Base-by-base conservation (phyloP, 2,329 filamentous ascomycete genomes). In the Hypoxylon rubiginosum region DNA sequence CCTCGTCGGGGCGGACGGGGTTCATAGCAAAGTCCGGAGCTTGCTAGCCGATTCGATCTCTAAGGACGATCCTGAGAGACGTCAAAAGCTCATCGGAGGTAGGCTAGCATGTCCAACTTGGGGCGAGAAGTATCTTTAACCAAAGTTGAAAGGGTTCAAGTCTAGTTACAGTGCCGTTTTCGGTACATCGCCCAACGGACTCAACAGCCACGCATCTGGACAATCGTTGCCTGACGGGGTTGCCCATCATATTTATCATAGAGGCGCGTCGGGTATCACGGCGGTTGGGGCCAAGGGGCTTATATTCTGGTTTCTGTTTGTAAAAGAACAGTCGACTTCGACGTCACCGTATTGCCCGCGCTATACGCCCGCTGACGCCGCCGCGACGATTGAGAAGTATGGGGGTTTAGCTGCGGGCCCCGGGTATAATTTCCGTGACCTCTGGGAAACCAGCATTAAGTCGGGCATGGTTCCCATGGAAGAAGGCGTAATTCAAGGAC, bases 251-350 rank as follows among this genome's bases (percentile, higher is more conserved):
- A 49, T 46, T n/a, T 71, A 71, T 21, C 36, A 68, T 49, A 45
- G 43, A 3, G 54, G 58, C 13, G 15, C 52, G 11, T 72, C 67
- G 1, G 62, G 67, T 17, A 32, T 69, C 11, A 21, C 58, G 11
- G 58, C 71, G 2, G 57, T 60, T 15, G 60, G 57, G 4, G 51
- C 41, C 2, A 28, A 41, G 1, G 62, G 58, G 0, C 54, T 58
- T 9, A 32, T 68, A 8, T 68, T 70, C 54, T 70, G 59, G 66
- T 70, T 70, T 30, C 53, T 73, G n/a, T 71, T 68, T 39, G 48
- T 69, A 10, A 70, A 69, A 19, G 56, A 66, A 34, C 49, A 58
- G 11, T 15, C 36, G 4, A 13, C 39, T 26, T 64, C 63, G 0
- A 45, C 9, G 10, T 63, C 66, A 2, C 66, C 61, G 1, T 21